Conservation (phyloP, 2,329 filamentous ascomycete species). For the Paecilomyces sp. region DNA sequence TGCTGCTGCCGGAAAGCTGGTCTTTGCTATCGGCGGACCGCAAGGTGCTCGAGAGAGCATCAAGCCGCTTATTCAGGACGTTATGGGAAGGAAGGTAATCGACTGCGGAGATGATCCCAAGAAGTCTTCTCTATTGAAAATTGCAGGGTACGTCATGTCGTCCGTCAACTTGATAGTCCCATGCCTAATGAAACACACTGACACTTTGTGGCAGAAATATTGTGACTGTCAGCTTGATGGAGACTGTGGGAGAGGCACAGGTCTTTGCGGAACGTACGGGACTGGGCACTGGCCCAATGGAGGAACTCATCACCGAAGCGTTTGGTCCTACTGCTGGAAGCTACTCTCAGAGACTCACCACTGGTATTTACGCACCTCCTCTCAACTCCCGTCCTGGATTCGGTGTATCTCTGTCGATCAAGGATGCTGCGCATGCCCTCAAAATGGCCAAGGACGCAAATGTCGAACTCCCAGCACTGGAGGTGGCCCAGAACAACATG, state of each 20-base stretch:
- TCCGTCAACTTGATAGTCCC: not conserved
- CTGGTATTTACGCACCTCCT: conserved; percentile 35
- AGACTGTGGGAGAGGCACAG: conserved; percentile 39
- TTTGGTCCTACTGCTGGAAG: conserved; percentile 37
- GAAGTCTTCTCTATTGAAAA: conserved; percentile 38
- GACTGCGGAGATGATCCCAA: conserved; percentile 37
- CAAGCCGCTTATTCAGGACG: conserved; percentile 35
- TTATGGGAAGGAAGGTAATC: conserved; percentile 38
- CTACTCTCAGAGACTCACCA: conserved; percentile 38
- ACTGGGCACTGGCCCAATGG: conserved; percentile 34
- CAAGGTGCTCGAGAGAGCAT: conserved; percentile 23
- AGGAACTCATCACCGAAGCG: conserved; percentile 37
- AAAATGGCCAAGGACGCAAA: conserved; percentile 23
- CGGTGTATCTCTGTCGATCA: conserved; percentile 30
- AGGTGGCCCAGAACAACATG: conserved; percentile 29
- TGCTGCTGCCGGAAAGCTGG: conserved; percentile 39
- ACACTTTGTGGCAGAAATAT: conserved; percentile 27
- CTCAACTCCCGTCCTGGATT: conserved; percentile 28
- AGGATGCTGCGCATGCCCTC: conserved; percentile 29
- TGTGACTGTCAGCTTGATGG: conserved; percentile 37
- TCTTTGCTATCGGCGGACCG: conserved; percentile 38
- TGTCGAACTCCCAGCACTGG: conserved; percentile 25
- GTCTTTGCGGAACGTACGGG: conserved; percentile 41
- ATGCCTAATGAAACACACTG: not conserved
- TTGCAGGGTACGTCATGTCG: conserved; percentile 28